A percentile compares a stretch with the other conserved stretches of the same genome.
phyloP scores from a whole-genome alignment of 192 early-diverging fungal species.

The Ramicandelaber brevisporus region DNA sequence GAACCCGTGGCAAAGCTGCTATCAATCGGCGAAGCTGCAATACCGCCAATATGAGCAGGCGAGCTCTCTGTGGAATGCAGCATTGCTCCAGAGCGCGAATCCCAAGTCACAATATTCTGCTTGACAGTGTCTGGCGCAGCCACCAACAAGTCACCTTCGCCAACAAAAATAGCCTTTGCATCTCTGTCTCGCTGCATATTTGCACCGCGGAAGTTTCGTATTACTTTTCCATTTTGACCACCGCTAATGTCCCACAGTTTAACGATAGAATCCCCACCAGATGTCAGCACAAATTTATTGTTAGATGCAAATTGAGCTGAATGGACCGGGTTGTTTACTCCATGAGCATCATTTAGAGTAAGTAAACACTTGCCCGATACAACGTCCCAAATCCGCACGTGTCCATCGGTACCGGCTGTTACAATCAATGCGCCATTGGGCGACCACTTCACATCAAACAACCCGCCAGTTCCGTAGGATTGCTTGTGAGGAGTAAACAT shows the following conservation, averaged over 20 bases:
- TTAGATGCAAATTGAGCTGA: slow-evolving; percentile 40
- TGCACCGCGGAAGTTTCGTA: slow-evolving; percentile 25
- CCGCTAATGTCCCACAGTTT: slow-evolving; percentile 49
- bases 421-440: no score
- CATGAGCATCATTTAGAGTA: slow-evolving; percentile 42
- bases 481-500: no score
- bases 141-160: slow-evolving; percentile 31
- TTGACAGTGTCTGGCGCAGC: slow-evolving; percentile 27
- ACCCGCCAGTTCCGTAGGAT: no score
- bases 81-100: slow-evolving; percentile 25
- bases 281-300: slow-evolving; percentile 37
- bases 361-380: slow-evolving; percentile 34
- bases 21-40: no score
- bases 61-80: slow-evolving; percentile 6
- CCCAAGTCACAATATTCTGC: slow-evolving; percentile 30
- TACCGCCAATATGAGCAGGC: not conserved
- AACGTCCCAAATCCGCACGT: slow-evolving; percentile 52
- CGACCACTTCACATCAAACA: no score
- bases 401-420: no score
- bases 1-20: no score
- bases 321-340: slow-evolving; percentile 28
- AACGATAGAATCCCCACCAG: slow-evolving; percentile 31
- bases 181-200: slow-evolving; percentile 3
- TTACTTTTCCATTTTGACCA: slow-evolving; percentile 37
- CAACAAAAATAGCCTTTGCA: slow-evolving; percentile 21